A percentile compares a stretch with the other conserved stretches of the same genome.
Conservation (phyloP, 768 basidiomycete genomes). For the Cystobasidium ongulense region DNA sequence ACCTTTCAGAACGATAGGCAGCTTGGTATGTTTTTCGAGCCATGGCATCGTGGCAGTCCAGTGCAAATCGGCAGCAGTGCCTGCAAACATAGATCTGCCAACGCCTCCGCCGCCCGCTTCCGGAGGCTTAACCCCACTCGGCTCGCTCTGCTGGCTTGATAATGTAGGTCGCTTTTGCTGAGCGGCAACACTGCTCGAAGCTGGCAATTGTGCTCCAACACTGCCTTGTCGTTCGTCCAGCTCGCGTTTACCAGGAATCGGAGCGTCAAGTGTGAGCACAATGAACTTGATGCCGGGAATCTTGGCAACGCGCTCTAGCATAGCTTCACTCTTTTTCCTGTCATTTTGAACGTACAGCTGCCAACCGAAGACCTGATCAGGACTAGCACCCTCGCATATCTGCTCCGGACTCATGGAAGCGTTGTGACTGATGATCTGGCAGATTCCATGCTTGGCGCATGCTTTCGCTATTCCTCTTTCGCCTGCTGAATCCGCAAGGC, state of each 20-base stretch:
- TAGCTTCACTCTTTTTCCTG: constrained; percentile 58
- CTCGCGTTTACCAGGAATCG: constrained; percentile 58
- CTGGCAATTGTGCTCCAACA: constrained; percentile 9
- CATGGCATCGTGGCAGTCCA: constrained; percentile 35
- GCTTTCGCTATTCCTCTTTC: constrained; percentile 44
- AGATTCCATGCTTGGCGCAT: constrained; percentile 42
- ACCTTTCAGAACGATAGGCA: constrained; percentile 47
- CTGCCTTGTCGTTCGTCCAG: constrained; percentile 26
- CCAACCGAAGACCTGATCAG: constrained; percentile 46
- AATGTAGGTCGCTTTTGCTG: not conserved
- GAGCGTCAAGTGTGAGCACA: constrained; percentile 82
- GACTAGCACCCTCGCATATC: constrained; percentile 42
- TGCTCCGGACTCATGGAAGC: not conserved
- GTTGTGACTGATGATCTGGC: constrained; percentile 35
- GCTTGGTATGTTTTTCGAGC: constrained; percentile 38
- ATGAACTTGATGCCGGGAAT: constrained; percentile 73
- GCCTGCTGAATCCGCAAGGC: constrained; percentile 46
- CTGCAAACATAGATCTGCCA: constrained; percentile 37
- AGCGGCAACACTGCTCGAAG: not conserved
- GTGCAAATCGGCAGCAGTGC: constrained; percentile 33
- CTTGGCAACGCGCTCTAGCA: constrained; percentile 61
- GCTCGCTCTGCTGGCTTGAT: not conserved
- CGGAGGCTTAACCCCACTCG: not conserved
- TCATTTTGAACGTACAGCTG: constrained; percentile 71
- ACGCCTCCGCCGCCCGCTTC: constrained; percentile 32